Conservation (phyloP, 768 basidiomycete genomes). For the Coprinopsis sp. region DNA sequence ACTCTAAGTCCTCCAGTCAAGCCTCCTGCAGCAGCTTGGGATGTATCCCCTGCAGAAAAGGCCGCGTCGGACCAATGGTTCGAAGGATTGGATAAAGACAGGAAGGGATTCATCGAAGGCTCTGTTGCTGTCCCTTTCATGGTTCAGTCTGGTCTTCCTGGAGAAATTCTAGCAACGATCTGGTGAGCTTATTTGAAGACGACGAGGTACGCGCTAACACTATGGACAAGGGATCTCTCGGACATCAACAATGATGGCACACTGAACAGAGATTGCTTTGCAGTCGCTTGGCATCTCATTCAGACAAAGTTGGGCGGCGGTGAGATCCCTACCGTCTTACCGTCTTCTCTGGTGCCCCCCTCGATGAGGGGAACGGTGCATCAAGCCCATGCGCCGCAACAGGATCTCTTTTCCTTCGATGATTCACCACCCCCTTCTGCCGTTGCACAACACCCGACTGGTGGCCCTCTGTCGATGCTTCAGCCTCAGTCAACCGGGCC, state of each 20-base stretch:
- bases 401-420: slow-evolving; percentile 49
- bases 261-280: slow-evolving; percentile 88
- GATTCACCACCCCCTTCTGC: slow-evolving; percentile 49
- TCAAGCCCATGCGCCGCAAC: slow-evolving; percentile 39
- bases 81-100: slow-evolving; percentile 70
- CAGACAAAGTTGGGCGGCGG: slow-evolving; percentile 78
- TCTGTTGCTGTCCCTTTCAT: slow-evolving; percentile 95
- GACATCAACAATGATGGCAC: slow-evolving; percentile 86
- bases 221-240: slow-evolving; percentile 74
- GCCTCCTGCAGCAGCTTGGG: slow-evolving; percentile 50
- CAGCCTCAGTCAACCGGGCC: slow-evolving; percentile 30
- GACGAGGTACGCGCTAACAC: slow-evolving; percentile 1
- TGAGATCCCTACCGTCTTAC: slow-evolving; percentile 68
- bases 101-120: slow-evolving; percentile 81
- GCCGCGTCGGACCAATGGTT: slow-evolving; percentile 74
- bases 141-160: slow-evolving; percentile 81
- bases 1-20: slow-evolving; percentile 14
- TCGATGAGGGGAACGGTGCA: slow-evolving; percentile 56
- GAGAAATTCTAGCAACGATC: slow-evolving; percentile 80
- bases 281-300: slow-evolving; percentile 92
- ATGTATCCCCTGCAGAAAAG: slow-evolving; percentile 79
- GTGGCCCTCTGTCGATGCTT: slow-evolving; percentile 24
- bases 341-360: slow-evolving; percentile 75
- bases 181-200: slow-evolving; percentile 54
- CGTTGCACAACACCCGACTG: slow-evolving; percentile 37